Evolutionary conservation across 2,329 filamentous ascomycete species (phyloP).

Genomic region (Paradendryphiella salina): DNA sequence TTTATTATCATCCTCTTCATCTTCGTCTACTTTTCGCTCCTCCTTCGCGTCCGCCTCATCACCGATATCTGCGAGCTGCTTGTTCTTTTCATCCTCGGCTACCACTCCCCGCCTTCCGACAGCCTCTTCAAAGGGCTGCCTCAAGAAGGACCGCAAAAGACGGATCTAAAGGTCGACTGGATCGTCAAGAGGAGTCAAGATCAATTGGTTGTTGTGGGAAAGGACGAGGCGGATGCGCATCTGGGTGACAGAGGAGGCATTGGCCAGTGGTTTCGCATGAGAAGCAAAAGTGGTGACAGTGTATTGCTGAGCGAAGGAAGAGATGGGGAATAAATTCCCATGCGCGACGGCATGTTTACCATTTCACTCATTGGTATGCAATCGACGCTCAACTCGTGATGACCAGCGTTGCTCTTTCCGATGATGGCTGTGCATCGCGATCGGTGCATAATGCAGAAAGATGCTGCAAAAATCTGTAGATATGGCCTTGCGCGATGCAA

Average conservation of each 20-base stretch:
- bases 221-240: not conserved
- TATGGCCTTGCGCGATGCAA: too few relatives aligned
- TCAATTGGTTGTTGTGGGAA: constrained; percentile 4
- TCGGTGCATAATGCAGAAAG: too few relatives aligned
- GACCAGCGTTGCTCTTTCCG: too few relatives aligned
- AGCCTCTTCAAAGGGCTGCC: not conserved
- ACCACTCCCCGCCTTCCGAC: constrained; percentile 2
- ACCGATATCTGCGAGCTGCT: constrained; percentile 15
- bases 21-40: constrained; percentile 5
- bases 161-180: not conserved
- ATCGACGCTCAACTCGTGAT: not conserved
- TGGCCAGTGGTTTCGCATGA: constrained; percentile 1
- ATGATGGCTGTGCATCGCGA: too few relatives aligned
- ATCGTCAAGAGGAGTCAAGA: constrained; percentile 6
- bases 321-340: not conserved
- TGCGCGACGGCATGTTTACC: too few relatives aligned
- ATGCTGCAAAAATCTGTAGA: too few relatives aligned
- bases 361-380: not conserved
- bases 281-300: not conserved
- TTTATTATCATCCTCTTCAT: constrained; percentile 12
- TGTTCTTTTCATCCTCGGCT: constrained; percentile 8
- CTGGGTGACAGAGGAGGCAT: not conserved
- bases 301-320: too few relatives aligned
- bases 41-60: constrained; percentile 8
- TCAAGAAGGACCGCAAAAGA: constrained; percentile 7